These are phyloP conservation scores for Collybiopsis confluens DNA, from an alignment of 768 basidiomycete genomes.

Conservation along the genomic window DNA sequence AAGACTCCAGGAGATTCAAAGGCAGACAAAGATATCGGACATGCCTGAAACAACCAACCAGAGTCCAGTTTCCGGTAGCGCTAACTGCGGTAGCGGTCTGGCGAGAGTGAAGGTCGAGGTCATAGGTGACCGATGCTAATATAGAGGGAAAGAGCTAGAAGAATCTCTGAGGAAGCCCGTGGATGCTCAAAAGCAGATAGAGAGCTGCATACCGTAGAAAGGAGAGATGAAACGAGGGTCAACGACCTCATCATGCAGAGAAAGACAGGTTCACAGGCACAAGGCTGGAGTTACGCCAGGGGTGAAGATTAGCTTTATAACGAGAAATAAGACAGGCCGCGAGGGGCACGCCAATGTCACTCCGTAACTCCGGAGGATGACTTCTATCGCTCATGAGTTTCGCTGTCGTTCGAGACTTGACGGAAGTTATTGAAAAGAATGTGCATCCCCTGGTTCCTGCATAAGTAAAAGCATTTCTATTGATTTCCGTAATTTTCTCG, in stretches of 20 bases:
- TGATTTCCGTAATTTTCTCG: neutral
- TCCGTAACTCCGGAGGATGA: no score
- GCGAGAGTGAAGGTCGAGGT: neutral
- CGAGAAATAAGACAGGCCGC: neutral
- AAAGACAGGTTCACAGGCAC: neutral
- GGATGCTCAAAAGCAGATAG: neutral
- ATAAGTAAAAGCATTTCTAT: no score
- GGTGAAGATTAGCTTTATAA: neutral
- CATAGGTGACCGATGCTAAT: neutral
- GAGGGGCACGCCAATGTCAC: neutral
- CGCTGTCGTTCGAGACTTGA: no score
- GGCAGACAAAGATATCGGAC: constrained; percentile 1
- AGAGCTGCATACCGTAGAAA: neutral
- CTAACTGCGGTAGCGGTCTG: neutral
- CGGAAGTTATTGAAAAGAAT: no score
- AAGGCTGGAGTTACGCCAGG: neutral
- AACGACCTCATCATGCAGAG: neutral
- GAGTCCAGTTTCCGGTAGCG: constrained; percentile 29
- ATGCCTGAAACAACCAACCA: constrained; percentile 50
- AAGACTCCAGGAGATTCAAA: neutral
- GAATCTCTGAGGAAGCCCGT: neutral
- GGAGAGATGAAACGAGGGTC: neutral
- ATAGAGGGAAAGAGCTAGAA: neutral
- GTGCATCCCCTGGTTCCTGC: no score
- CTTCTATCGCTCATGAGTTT: no score